Evolutionary conservation across 768 basidiomycete genomes (phyloP).

Genomic region (Macrolepiota albuminosa): DNA sequence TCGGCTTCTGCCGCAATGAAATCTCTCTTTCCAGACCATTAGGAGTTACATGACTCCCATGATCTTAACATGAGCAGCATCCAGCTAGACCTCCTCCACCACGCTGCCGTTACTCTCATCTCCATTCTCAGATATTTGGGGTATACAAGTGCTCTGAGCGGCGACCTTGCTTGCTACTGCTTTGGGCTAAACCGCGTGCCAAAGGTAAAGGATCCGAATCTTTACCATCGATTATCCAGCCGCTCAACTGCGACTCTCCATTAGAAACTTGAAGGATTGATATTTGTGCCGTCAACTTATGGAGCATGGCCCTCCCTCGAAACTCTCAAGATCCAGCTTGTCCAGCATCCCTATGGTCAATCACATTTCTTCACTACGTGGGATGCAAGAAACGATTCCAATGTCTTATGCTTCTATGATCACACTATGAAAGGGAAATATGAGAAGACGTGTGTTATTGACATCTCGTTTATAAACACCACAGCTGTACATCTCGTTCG

Average conservation of each 20-base stretch:
- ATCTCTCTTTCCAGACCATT: neutral
- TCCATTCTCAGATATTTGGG: neutral
- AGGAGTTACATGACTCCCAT: neutral
- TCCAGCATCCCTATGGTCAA: neutral
- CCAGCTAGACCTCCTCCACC: neutral
- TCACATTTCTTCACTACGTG: neutral
- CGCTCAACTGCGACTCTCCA: too few relatives aligned
- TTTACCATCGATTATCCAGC: neutral
- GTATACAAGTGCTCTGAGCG: neutral
- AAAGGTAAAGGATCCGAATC: neutral
- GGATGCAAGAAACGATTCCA: neutral
- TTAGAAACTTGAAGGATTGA: neutral
- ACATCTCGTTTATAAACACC: neutral
- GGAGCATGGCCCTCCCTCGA: neutral
- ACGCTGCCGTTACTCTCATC: neutral
- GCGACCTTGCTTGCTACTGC: neutral
- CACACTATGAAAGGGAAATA: neutral
- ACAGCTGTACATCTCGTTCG: neutral
- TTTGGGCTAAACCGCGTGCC: neutral
- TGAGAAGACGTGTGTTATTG: neutral
- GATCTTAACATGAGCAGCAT: neutral
- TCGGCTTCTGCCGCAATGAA: neutral
- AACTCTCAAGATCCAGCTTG: neutral
- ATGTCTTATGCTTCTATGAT: neutral
- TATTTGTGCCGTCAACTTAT: neutral